Conservation (phyloP, 495 filamentous ascomycete genomes). For the Letharia lupina region DNA sequence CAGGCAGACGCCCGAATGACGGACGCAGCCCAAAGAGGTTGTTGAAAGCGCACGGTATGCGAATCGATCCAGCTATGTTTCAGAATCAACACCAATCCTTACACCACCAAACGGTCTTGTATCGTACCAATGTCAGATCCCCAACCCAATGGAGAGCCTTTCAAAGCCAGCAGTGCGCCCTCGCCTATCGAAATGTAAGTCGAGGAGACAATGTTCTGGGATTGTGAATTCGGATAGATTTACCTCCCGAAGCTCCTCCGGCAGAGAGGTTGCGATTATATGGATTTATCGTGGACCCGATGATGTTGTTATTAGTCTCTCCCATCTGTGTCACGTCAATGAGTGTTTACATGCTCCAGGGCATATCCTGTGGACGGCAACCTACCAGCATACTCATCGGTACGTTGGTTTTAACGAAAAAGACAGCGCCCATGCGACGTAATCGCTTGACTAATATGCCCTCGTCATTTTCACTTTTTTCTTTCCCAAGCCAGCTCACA, state of each 20-base stretch:
- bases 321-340: slow-evolving; percentile 13
- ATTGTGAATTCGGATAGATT: background rate
- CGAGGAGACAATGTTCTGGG: background rate
- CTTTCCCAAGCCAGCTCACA: slow-evolving; percentile 30
- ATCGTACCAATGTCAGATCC: slow-evolving; percentile 35
- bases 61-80: slow-evolving; percentile 37
- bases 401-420: slow-evolving; percentile 33
- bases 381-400: slow-evolving; percentile 26
- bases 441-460: slow-evolving; percentile 18
- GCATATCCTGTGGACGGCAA: background rate
- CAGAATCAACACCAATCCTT: background rate
- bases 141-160: slow-evolving; percentile 33
- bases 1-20: background rate
- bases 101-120: background rate
- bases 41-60: slow-evolving; percentile 25
- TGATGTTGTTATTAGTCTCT: slow-evolving; percentile 44
- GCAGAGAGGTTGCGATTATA: slow-evolving; percentile 40
- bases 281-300: slow-evolving; percentile 44
- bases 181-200: slow-evolving; percentile 24
- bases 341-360: too few relatives aligned
- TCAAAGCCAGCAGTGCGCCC: slow-evolving; percentile 33
- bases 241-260: slow-evolving; percentile 39
- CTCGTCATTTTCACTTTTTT: slow-evolving; percentile 21
- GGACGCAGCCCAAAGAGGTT: background rate
- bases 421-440: slow-evolving; percentile 27